A percentile compares a stretch with the other conserved stretches of the same genome.
Conservation (phyloP, 495 filamentous ascomycete genomes). For the Hypoxylon fragiforme region DNA sequence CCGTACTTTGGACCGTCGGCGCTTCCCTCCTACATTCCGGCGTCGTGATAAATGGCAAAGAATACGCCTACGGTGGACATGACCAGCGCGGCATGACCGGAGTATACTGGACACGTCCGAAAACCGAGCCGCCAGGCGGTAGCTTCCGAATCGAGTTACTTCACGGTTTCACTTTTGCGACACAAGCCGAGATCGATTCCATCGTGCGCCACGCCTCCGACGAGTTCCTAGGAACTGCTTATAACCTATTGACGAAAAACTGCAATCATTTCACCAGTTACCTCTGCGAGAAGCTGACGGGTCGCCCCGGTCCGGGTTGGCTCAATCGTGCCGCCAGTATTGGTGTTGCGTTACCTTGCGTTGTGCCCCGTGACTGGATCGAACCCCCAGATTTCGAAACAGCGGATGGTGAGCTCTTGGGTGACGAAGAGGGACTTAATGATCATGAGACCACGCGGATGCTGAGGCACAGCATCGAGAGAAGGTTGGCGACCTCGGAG, state of each 20-base stretch:
- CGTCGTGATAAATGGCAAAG: slow-evolving; percentile 72
- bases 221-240: slow-evolving; percentile 68
- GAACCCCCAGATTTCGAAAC: slow-evolving; percentile 73
- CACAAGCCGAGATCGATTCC: slow-evolving; percentile 64
- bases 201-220: slow-evolving; percentile 67
- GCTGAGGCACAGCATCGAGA: slow-evolving; percentile 42
- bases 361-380: slow-evolving; percentile 80
- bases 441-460: slow-evolving; percentile 58
- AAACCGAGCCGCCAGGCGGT: slow-evolving; percentile 68
- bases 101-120: slow-evolving; percentile 76
- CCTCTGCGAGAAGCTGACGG: slow-evolving; percentile 67
- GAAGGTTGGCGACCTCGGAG: slow-evolving; percentile 17
- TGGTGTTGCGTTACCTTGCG: slow-evolving; percentile 73
- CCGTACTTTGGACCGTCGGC: slow-evolving; percentile 71
- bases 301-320: slow-evolving; percentile 65
- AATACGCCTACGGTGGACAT: slow-evolving; percentile 86
- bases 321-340: slow-evolving; percentile 80
- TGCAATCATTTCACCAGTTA: slow-evolving; percentile 82
- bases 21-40: slow-evolving; percentile 75
- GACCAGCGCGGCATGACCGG: slow-evolving; percentile 66
- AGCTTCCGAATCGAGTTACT: slow-evolving; percentile 70
- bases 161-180: slow-evolving; percentile 69
- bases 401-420: slow-evolving; percentile 67
- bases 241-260: slow-evolving; percentile 77
- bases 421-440: slow-evolving; percentile 52